Evolutionary conservation across 2,329 filamentous ascomycete genomes (phyloP).

Genomic region (Penicillium sp.): DNA sequence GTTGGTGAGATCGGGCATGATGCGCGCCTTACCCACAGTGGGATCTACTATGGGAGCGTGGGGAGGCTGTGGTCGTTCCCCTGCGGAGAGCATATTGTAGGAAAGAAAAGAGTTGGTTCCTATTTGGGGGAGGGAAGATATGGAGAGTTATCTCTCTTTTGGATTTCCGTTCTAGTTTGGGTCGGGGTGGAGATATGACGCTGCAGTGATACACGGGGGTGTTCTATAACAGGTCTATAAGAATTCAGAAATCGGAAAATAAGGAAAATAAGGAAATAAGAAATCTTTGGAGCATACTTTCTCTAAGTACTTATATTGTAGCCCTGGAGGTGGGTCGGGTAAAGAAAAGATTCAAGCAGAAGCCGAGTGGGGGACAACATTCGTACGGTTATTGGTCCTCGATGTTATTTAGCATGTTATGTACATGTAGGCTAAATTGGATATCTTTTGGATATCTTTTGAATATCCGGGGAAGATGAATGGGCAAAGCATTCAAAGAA

Average conservation of each 20-base stretch:
- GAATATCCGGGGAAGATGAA: too few relatives aligned
- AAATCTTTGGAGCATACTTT: constrained; percentile 6
- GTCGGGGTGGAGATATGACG: constrained; percentile 20
- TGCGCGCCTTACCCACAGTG: constrained; percentile 17
- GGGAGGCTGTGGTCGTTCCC: constrained; percentile 33
- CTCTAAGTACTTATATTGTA: constrained; percentile 29
- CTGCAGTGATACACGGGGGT: constrained; percentile 14
- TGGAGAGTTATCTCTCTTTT: not conserved
- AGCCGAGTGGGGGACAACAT: constrained; percentile 26
- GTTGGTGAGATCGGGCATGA: constrained; percentile 17
- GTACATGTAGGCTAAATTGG: not conserved
- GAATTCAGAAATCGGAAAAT: not conserved
- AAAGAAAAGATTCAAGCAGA: constrained; percentile 22
- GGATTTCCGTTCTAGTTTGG: constrained; percentile 11
- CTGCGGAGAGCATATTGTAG: constrained; percentile 42
- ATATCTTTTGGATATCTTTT: not conserved
- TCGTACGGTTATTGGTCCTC: not conserved
- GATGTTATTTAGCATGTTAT: too few relatives aligned
- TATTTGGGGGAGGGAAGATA: not conserved
- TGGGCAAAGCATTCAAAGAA: not conserved
- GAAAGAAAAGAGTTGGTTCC: constrained; percentile 1
- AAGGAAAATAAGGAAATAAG: too few relatives aligned
- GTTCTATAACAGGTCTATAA: not conserved
- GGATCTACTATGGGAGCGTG: constrained; percentile 22
- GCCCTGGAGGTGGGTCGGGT: constrained; percentile 24